Base-by-base conservation (phyloP, 345 rosid genomes). In the Aquilaria malaccensis region DNA sequence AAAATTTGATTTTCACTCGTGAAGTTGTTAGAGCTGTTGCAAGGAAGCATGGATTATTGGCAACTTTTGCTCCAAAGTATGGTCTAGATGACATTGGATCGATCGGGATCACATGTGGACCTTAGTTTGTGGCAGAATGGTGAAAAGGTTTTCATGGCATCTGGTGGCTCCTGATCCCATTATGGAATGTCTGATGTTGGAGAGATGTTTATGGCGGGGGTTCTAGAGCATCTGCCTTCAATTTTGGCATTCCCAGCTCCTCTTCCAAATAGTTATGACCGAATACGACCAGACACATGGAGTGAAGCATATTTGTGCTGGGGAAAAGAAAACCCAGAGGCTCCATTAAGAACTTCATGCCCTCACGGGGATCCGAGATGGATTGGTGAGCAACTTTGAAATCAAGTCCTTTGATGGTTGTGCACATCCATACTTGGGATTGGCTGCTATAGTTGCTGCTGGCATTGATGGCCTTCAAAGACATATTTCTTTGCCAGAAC, bases 291-390 rank as follows among this genome's bases (percentile, higher is more conserved):
- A 11, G 83, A 90, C 64, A 86, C 85, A 55, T 94, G 97, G 96
- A 90, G 89, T 59, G 99, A 96, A 65, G 99, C 99, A 62, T 94
- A 80, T 66, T 87, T 80, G n/a, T 88, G 99, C 74, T 94, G 99
- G 99, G 99, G 99, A n/a, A 86, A 81, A 56, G 97, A 94, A 74
- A 94, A 90, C 75, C 82, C 96, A 29, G 99, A 90, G 70, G 90
- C 89, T 14, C 86, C 99, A 0, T 15, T 90, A 75, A 75, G 96
- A 69, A 81, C 95, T 11, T 87, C 99, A 30, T 88, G 96, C 59
- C 99, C 99, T 48, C 99, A n/a, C n/a, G 15, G 99, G 97, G 51
- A 63, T 81, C 53, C 49, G 47, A 6, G 77, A 86, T 65, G 99
- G 94, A 33, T 33, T 83, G 11, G 90, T 88, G 51, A 94, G 96